phyloP scores from a whole-genome alignment of 1,284 basidiomycete species.

The Cystobasidiaceae sp. region DNA sequence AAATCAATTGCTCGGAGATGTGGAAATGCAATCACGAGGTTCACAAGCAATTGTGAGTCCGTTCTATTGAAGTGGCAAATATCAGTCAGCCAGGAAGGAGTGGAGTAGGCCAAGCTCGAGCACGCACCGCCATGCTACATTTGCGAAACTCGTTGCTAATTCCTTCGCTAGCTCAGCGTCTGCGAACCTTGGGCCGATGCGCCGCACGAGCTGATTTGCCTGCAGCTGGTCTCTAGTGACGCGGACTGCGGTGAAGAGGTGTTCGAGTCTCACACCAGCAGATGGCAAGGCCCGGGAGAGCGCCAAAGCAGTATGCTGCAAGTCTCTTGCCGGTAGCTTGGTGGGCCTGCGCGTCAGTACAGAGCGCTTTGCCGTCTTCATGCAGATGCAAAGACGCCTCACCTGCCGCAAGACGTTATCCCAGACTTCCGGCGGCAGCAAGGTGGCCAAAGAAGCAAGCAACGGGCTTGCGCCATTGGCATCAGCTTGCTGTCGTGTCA shows the following conservation, averaged over 20 bases:
- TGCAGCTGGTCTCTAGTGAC: slow-evolving; percentile 34
- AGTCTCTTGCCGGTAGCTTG: slow-evolving; percentile 7
- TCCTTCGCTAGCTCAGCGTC: neutral
- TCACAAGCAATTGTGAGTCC: slow-evolving; percentile 40
- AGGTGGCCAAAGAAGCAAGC: slow-evolving; percentile 1
- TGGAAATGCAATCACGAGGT: slow-evolving; percentile 33
- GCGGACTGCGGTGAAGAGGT: slow-evolving; percentile 33
- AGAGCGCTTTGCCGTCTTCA: too few species aligned
- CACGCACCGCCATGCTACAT: slow-evolving; percentile 29
- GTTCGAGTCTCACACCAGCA: slow-evolving; percentile 11
- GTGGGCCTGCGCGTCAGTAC: too few species aligned
- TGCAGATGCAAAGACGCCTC: too few species aligned
- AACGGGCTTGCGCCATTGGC: neutral
- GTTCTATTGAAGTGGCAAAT: slow-evolving; percentile 21
- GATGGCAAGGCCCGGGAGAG: slow-evolving; percentile 31
- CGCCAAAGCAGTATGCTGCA: slow-evolving; percentile 35
- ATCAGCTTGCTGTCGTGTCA: too few species aligned
- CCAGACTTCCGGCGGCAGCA: slow-evolving; percentile 39
- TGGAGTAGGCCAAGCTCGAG: neutral
- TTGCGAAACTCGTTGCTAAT: slow-evolving; percentile 4
- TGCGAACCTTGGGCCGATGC: slow-evolving; percentile 14
- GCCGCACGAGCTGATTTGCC: slow-evolving; percentile 21
- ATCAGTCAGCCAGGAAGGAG: neutral
- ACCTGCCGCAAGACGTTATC: slow-evolving; percentile 33
- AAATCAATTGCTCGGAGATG: slow-evolving; percentile 22